Base-by-base conservation (phyloP, 257 asterid genomes). In the Nicotiana otophora region DNA sequence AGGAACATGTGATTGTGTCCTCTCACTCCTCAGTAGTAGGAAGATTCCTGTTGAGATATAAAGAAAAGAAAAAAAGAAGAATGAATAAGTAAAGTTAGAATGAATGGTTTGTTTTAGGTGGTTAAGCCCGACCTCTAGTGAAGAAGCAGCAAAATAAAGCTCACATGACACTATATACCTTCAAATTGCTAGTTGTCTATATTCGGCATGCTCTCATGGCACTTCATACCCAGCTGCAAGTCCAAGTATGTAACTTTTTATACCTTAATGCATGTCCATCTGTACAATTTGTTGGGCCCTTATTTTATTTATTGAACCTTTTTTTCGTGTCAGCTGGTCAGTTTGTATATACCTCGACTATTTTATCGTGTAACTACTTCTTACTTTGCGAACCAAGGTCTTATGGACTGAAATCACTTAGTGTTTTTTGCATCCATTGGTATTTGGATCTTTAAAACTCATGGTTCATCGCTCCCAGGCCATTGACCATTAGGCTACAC, bases 181-280 rank as follows among this genome's bases (percentile, higher is more conserved):
- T 7, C 74, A 28, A 7, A 30, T 68, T 20, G 61, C 82, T 54
- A 81, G n/a, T 84, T 85, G 87, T 77, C 66, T 57, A 82, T 81
- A 85, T 85, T 77, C 85, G 33, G 80, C 84, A 84, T 81, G 76
- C 84, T 81, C 36, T 82, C 58, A 51, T 61, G 83, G 79, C 51
- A 75, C 64, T 72, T n/a, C 60, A 72, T 12, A 46, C 36, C 26
- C 14, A 12, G 20, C 34, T 33, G 55, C 42, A 48, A 26, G 5
- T 23, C 15, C 58, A 19, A 62, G 12, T 51, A n/a, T 70, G n/a
- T 39, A 69, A 76, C 11, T 81, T 51, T 81, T 20, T 14, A 55
- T 88, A 84, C 81, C 75, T 20, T 81, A 88, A 57, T 83, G 86
- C 87, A 87, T 83, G 87, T 84, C 86, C 77, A 57, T 76, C 84